Evolutionary conservation across 2,329 filamentous ascomycete genomes (phyloP), one percentile per base, ranked within the genome.

Genomic region (Sarocladiaceae sp.): DNA sequence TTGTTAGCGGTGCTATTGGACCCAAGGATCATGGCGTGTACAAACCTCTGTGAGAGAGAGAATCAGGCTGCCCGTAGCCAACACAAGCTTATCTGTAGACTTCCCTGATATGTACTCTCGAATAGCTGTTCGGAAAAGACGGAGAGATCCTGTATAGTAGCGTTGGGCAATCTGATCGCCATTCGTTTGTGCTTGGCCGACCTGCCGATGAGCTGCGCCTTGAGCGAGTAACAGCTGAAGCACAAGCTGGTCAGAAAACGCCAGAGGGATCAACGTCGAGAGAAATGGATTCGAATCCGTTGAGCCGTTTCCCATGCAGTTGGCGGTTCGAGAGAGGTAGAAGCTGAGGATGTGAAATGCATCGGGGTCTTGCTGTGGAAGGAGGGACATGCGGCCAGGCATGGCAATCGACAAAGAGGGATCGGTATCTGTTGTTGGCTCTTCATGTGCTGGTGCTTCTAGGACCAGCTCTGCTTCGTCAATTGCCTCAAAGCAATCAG

Each of bases 41-140:
- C 56, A 17, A 57, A 71, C 69, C 67, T 72, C 69, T 2, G 67
- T 68, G 53, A 71, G 70, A 52, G 67, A 71, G 60, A 71, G 68
- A 4, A 71, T 62, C 35, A 71, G 56, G 3, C 67, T 67, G 1
- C 68, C 68, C 4, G 67, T 61, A 1, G 64, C 61, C 2, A 71
- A 54, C 58, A 66, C 64, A 10, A 71, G 55, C 1, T 56, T 46
- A 15, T 58, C 54, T 20, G 55, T 50, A 11, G 56, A 55, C 4
- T 54, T 23, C 3, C 59, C 58, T 17, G 42, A 49, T 12, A 59
- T 51, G 29, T 60, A 61, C 26, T 56, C 53, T 13, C 54, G 28
- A n/a, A 62, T 59, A n/a, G 47, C 55, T 3, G 57, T 53, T 18
- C 57, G 58, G 39, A 63, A 60, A 1, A 58, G 42, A 1, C 52